A percentile compares a stretch with the other conserved stretches of the same genome.
These are phyloP conservation scores for Pyricularia pennisetigena DNA, from an alignment of 2,329 filamentous ascomycete species.

Conservation along the genomic window DNA sequence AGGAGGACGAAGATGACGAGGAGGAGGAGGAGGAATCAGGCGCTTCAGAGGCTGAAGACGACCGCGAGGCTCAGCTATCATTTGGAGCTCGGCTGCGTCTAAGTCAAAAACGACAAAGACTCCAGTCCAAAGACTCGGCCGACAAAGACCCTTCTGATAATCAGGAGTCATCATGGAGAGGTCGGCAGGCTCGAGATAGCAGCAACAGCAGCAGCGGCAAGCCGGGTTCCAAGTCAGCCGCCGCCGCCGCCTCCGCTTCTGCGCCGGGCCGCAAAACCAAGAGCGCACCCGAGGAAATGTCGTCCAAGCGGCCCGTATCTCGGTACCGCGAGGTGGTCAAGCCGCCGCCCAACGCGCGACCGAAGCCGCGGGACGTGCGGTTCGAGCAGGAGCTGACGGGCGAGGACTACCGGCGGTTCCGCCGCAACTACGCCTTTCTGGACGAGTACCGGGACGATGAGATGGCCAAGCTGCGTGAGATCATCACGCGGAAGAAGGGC, in stretches of 20 bases:
- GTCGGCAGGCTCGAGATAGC: background rate
- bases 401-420: conserved; percentile 46
- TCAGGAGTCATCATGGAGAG: background rate
- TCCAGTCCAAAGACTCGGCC: background rate
- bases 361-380: conserved; percentile 72
- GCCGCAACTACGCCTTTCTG: conserved; percentile 77
- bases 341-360: conserved; percentile 22
- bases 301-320: conserved; percentile 74
- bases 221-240: background rate
- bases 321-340: conserved; percentile 66
- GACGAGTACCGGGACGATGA: conserved; percentile 80
- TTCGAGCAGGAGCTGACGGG: conserved; percentile 57
- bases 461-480: conserved; percentile 60
- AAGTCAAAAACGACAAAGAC: background rate
- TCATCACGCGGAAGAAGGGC: conserved; percentile 59
- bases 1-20: conserved; percentile 16
- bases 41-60: conserved; percentile 14
- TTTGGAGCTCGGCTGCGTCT: background rate
- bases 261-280: conserved; percentile 40
- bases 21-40: conserved; percentile 13
- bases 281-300: conserved; percentile 77
- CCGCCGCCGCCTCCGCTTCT: background rate
- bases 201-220: background rate
- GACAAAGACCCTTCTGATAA: background rate
- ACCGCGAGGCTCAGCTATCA: conserved; percentile 10